Percentiles rank a stretch among this genome's conserved stretches.
phyloP scores from a whole-genome alignment of 352 stramenopile genomes.

The Phytophthora gonapodyides region DNA sequence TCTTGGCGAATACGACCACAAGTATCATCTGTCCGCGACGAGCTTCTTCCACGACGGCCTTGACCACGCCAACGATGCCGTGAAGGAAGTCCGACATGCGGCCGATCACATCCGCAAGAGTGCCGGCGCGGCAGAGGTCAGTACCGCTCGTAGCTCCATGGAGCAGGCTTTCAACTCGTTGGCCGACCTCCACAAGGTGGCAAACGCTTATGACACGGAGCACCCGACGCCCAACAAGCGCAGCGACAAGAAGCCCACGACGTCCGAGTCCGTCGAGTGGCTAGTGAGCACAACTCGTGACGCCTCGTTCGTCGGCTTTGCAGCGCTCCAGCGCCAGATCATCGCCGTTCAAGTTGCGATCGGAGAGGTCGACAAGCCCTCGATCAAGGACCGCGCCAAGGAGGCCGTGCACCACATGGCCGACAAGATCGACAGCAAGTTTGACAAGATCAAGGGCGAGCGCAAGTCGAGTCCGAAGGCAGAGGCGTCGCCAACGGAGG shows the following conservation, averaged over 20 bases:
- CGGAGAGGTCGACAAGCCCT: conserved; percentile 23
- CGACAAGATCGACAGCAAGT: conserved; percentile 15
- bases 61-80: conserved; percentile 35
- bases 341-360: conserved; percentile 14
- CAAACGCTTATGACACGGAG: conserved; percentile 33
- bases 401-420: conserved; percentile 33
- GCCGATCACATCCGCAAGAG: conserved; percentile 28
- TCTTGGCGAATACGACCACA: conserved; percentile 32
- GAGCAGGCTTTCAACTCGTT: conserved; percentile 37
- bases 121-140: conserved; percentile 11
- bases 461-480: conserved; percentile 16
- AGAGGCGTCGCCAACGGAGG: conserved; percentile 1
- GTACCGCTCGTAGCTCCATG: conserved; percentile 26
- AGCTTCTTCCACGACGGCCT: conserved; percentile 34
- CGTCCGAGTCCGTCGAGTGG: conserved; percentile 33
- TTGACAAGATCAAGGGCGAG: conserved; percentile 21
- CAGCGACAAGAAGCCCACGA: conserved; percentile 27
- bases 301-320: conserved; percentile 28
- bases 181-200: conserved; percentile 33
- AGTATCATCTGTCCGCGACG: conserved; percentile 28
- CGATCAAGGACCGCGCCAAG: conserved; percentile 30
- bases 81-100: conserved; percentile 25
- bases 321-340: conserved; percentile 30
- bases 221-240: conserved; percentile 17
- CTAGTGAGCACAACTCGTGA: conserved; percentile 39